Conservation (phyloP, 805 yeast species). For the Isabelozyma rhagii region DNA sequence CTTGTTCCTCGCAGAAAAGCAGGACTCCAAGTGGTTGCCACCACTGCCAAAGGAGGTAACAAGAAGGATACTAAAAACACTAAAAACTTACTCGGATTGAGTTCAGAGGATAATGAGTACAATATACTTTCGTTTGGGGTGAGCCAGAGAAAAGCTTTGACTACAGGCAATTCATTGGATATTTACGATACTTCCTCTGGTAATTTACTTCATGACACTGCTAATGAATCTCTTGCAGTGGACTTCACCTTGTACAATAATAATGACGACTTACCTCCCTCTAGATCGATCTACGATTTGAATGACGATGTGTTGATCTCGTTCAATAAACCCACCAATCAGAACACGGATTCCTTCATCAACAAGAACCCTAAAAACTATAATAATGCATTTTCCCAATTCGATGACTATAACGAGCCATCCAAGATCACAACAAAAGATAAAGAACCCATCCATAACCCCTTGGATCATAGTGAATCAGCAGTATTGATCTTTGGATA, state of each 20-base stretch:
- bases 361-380: conserved; percentile 45
- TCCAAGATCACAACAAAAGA: conserved; percentile 6
- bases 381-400: conserved; percentile 43
- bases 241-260: conserved; percentile 21
- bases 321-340: conserved; percentile 31
- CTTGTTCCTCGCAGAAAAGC: conserved; percentile 38
- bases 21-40: conserved; percentile 31
- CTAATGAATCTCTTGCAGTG: conserved; percentile 26
- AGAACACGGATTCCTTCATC: conserved; percentile 37
- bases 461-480: conserved; percentile 41
- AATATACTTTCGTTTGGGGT: conserved; percentile 36
- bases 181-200: conserved; percentile 17
- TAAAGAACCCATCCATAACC: conserved; percentile 7
- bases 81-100: conserved; percentile 8
- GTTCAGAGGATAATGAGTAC: conserved; percentile 18
- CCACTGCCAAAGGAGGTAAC: conserved; percentile 6
- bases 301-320: conserved; percentile 40
- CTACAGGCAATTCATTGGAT: conserved; percentile 9
- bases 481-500: conserved; percentile 88
- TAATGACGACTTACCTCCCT: conserved; percentile 47
- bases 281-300: conserved; percentile 48
- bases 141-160: conserved; percentile 17
- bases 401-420: conserved; percentile 7
- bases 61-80: not conserved
- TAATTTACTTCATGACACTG: conserved; percentile 25